Percentiles rank a stretch among this genome's conserved stretches.
Conservation (phyloP, 305 asterid species). For the Ajuga reptans region DNA sequence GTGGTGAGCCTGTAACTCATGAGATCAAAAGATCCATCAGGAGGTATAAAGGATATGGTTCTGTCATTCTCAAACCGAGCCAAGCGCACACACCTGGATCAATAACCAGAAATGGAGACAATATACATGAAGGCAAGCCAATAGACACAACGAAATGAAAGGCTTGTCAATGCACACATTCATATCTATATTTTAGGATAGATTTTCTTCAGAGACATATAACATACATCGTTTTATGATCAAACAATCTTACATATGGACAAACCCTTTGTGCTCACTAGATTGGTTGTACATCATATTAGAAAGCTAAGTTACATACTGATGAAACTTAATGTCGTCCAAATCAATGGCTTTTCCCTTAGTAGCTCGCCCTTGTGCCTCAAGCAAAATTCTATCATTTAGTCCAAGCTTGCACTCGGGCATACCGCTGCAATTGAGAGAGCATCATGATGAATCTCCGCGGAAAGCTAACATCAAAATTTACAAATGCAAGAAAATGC, state of each 20-base stretch:
- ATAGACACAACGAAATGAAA: neutral
- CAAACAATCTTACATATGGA: neutral
- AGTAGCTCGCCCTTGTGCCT: slow-evolving; percentile 85
- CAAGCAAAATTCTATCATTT: slow-evolving; percentile 81
- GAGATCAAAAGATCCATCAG: slow-evolving; percentile 95
- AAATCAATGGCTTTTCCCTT: slow-evolving; percentile 96
- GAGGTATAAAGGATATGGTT: slow-evolving; percentile 91
- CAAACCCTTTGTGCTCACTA: neutral
- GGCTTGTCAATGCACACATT: neutral
- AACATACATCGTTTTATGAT: neutral
- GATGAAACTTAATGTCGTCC: slow-evolving; percentile 96
- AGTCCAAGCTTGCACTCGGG: slow-evolving; percentile 98
- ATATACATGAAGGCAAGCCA: neutral
- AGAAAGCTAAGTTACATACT: slow-evolving; percentile 44
- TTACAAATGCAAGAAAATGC: slow-evolving; percentile 1
- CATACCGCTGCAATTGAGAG: slow-evolving; percentile 74
- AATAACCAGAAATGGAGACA: slow-evolving; percentile 24
- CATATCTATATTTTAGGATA: neutral
- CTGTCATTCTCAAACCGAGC: slow-evolving; percentile 89
- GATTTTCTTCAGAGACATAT: slow-evolving; percentile 2
- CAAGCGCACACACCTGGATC: slow-evolving; percentile 83
- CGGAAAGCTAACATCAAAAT: neutral
- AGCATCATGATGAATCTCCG: slow-evolving; percentile 17
- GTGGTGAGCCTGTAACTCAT: slow-evolving; percentile 97
- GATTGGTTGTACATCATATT: neutral